These are phyloP conservation scores for Diplodia mutila DNA, from an alignment of 2,329 filamentous ascomycete genomes.

Conservation along the genomic window DNA sequence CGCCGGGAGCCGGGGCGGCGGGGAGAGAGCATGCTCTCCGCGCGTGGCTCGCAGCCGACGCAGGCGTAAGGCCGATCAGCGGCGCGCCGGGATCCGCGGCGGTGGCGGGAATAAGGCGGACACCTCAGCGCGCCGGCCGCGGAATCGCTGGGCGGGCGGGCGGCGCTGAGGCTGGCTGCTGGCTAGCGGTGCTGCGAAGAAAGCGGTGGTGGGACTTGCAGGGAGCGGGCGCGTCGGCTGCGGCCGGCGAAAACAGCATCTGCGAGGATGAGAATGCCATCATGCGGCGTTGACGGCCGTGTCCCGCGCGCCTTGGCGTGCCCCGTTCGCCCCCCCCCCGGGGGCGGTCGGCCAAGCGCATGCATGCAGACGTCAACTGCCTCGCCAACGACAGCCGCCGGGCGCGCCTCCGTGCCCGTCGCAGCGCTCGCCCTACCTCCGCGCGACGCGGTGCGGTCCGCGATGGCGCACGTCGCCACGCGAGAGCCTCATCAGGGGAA, in stretches of 20 bases:
- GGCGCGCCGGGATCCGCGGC: constrained; percentile 13
- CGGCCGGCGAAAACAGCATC: constrained; percentile 6
- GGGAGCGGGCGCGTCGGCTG: not conserved
- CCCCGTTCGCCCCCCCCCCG: constrained; percentile 7
- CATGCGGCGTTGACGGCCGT: constrained; percentile 17
- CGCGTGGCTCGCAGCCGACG: constrained; percentile 15
- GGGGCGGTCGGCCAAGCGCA: constrained; percentile 6
- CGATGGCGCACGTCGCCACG: constrained; percentile 21
- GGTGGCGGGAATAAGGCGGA: constrained; percentile 16
- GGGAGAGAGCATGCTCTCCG: constrained; percentile 5
- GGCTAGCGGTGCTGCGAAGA: constrained; percentile 6
- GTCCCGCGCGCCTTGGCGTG: not conserved
- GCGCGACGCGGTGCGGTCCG: constrained; percentile 21
- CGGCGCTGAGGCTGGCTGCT: not conserved
- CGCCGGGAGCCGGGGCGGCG: constrained; percentile 13
- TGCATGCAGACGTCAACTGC: constrained; percentile 18
- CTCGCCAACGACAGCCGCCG: constrained; percentile 16
- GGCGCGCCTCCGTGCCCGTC: not conserved
- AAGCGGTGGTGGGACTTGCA: not conserved
- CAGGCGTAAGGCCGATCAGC: constrained; percentile 3
- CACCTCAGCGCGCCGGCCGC: constrained; percentile 5
- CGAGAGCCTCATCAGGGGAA: constrained; percentile 11
- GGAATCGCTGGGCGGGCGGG: not conserved
- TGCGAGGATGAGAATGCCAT: constrained; percentile 1
- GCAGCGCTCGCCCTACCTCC: constrained; percentile 6